Conservation (phyloP, 2,329 filamentous ascomycete species). For the Berkeleyomyces basicola region DNA sequence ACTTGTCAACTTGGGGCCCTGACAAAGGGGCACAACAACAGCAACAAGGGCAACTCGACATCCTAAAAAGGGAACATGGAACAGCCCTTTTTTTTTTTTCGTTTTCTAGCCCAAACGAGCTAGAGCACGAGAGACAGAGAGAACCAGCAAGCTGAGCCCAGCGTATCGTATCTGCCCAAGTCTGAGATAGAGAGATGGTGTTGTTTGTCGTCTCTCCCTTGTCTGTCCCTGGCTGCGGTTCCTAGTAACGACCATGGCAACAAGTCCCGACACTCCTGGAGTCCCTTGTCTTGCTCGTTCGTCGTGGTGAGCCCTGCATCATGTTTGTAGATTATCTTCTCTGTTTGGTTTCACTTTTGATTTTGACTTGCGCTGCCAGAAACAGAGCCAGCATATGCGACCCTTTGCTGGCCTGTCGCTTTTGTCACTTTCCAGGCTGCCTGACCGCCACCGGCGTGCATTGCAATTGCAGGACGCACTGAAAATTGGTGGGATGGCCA, state of each 20-base stretch:
- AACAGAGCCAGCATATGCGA: neutral
- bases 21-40: no score
- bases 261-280: neutral
- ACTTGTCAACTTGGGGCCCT: no score
- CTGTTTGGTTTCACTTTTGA: neutral
- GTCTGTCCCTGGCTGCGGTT: neutral
- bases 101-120: no score
- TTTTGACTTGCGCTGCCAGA: neutral
- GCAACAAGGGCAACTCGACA: no score
- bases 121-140: neutral
- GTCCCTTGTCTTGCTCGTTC: no score
- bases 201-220: neutral
- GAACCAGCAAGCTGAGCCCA: neutral
- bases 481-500: neutral
- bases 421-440: neutral
- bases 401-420: neutral
- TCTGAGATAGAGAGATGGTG: no score
- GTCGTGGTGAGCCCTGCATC: neutral
- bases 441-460: neutral
- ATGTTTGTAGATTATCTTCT: neutral
- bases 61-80: no score
- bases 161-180: neutral
- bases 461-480: neutral
- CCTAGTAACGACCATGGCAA: constrained; percentile 7
- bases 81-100: no score